These are phyloP conservation scores for Apodospora peruviana DNA, from an alignment of 495 filamentous ascomycete genomes.

Conservation along the genomic window DNA sequence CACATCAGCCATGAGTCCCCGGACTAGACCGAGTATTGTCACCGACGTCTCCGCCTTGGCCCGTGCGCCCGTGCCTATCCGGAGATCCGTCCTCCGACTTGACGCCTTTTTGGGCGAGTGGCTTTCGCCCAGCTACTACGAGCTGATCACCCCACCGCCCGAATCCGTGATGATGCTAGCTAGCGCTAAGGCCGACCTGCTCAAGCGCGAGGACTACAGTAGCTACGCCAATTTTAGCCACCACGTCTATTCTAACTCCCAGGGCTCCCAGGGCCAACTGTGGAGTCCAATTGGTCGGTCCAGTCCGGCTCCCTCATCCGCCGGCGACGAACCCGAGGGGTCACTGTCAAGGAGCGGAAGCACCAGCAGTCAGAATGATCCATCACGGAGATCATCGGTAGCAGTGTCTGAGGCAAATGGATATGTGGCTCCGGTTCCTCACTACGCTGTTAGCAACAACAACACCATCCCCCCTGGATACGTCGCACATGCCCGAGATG, in stretches of 20 bases:
- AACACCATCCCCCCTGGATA: conserved; percentile 82
- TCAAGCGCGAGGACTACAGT: conserved; percentile 61
- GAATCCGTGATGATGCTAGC: conserved; percentile 79
- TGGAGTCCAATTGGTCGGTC: conserved; percentile 25
- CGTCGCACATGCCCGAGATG: conserved; percentile 86
- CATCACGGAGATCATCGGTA: not conserved
- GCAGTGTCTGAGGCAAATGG: conserved; percentile 15
- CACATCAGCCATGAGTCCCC: conserved; percentile 3
- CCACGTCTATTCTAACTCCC: conserved; percentile 24
- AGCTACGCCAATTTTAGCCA: conserved; percentile 37
- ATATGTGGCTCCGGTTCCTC: conserved; percentile 73
- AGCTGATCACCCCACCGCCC: conserved; percentile 84
- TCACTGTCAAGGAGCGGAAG: conserved; percentile 21
- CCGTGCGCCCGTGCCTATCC: conserved; percentile 11
- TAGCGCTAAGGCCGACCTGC: conserved; percentile 75
- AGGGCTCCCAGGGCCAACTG: conserved; percentile 28
- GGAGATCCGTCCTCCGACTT: conserved; percentile 63
- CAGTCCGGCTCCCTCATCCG: conserved; percentile 2
- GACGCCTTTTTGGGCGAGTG: conserved; percentile 96
- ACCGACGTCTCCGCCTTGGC: conserved; percentile 1
- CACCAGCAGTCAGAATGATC: conserved; percentile 7
- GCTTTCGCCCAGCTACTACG: conserved; percentile 89
- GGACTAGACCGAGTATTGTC: conserved; percentile 10
- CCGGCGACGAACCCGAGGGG: conserved; percentile 17
- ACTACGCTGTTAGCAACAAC: conserved; percentile 74